Evolutionary conservation across 2,329 filamentous ascomycete genomes (phyloP).

Genomic region (Xylaria sp.): DNA sequence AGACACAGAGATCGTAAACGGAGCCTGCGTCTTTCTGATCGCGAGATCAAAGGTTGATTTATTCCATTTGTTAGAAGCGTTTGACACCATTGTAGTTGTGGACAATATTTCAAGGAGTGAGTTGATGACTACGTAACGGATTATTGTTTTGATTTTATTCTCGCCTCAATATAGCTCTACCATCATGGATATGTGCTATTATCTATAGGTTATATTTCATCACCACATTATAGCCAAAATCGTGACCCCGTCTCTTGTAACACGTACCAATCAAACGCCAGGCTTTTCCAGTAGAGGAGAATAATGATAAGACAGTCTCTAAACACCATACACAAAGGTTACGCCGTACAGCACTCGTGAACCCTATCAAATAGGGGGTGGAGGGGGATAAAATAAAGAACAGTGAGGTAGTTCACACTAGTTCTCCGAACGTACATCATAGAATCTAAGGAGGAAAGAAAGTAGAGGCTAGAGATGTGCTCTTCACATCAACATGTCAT

Average conservation of each 20-base stretch:
- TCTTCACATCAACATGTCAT: constrained; percentile 4
- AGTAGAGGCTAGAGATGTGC: no score
- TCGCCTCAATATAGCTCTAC: neutral
- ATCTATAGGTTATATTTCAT: neutral
- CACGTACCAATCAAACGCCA: neutral
- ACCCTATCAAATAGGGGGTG: no score
- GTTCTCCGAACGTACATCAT: no score
- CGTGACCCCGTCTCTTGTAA: neutral
- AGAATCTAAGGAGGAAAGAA: no score
- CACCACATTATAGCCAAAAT: neutral
- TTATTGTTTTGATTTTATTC: neutral
- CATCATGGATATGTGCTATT: neutral
- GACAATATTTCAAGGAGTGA: neutral
- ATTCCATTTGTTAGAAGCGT: neutral
- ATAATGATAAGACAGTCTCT: neutral
- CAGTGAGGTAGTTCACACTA: no score
- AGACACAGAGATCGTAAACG: neutral
- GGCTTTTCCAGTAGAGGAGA: neutral
- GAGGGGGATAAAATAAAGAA: no score
- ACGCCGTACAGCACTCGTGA: no score
- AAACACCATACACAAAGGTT: no score
- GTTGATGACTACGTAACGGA: neutral
- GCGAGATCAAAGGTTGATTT: neutral
- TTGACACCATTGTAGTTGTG: neutral
- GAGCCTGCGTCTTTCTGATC: neutral